Percentiles rank a stretch among this genome's conserved stretches.
Conservation (phyloP, 2,329 filamentous ascomycete species). For the Trichoderma afroharzianum region DNA sequence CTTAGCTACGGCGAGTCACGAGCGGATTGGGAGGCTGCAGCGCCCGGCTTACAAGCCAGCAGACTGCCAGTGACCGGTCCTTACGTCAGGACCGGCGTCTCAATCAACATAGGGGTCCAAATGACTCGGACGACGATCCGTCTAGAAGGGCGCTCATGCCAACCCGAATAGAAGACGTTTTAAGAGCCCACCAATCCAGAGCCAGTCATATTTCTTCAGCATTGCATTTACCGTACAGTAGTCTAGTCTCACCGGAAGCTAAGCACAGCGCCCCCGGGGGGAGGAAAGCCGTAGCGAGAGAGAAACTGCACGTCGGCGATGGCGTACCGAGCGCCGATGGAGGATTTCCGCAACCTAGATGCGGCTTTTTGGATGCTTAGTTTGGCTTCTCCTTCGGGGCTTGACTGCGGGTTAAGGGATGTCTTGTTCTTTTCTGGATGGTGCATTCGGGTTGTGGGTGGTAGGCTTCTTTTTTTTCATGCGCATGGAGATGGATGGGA, state of each 20-base stretch:
- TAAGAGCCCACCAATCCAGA: neutral
- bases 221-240: neutral
- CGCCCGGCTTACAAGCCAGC: neutral
- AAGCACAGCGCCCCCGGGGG: neutral
- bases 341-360: neutral
- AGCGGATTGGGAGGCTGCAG: neutral
- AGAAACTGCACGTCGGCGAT: slow-evolving; percentile 2
- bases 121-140: slow-evolving; percentile 6
- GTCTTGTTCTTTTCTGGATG: neutral
- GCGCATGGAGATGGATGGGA: neutral
- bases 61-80: neutral
- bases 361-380: neutral
- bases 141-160: neutral
- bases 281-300: neutral
- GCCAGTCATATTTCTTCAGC: neutral
- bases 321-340: neutral
- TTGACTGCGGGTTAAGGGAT: neutral
- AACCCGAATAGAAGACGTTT: neutral
- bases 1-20: neutral
- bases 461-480: neutral
- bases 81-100: neutral
- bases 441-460: neutral
- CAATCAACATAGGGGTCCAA: neutral
- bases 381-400: neutral
- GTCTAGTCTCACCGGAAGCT: slow-evolving; percentile 9